Evolutionary conservation across 1,139 yeast species (phyloP).

Genomic region (Arxiozyma bovina): DNA sequence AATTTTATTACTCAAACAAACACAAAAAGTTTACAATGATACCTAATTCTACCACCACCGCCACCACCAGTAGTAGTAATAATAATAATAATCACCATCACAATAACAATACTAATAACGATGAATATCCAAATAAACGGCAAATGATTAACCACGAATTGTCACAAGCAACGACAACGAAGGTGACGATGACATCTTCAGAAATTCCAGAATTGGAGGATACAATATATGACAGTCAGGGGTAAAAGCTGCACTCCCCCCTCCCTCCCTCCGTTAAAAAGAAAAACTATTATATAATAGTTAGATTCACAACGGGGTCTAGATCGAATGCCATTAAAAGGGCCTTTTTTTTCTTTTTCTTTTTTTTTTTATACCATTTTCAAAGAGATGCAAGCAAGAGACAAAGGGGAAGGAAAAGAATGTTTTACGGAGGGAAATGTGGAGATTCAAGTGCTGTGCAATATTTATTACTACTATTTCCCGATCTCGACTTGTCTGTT

Average conservation of each 20-base stretch:
- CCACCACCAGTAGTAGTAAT: neutral
- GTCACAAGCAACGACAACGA: neutral
- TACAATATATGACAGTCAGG: conserved; percentile 3
- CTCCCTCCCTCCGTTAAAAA: no score
- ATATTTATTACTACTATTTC: no score
- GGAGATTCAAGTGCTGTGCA: no score
- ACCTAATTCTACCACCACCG: neutral
- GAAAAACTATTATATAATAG: no score
- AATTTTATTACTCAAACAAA: neutral
- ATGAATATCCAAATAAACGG: neutral
- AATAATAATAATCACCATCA: neutral
- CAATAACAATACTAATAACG: neutral
- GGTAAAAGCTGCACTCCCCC: neutral
- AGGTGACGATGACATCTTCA: neutral
- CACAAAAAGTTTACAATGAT: neutral
- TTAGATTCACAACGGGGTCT: no score
- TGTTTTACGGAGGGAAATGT: no score
- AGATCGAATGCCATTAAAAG: no score
- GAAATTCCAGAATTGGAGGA: neutral
- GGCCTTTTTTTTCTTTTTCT: no score
- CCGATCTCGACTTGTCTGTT: no score
- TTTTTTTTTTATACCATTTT: no score
- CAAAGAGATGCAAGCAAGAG: no score
- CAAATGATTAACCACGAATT: neutral
- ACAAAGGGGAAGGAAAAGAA: no score